These are phyloP conservation scores for Botrytis cinerea DNA, from an alignment of 2,329 filamentous ascomycete species.

Conservation along the genomic window DNA sequence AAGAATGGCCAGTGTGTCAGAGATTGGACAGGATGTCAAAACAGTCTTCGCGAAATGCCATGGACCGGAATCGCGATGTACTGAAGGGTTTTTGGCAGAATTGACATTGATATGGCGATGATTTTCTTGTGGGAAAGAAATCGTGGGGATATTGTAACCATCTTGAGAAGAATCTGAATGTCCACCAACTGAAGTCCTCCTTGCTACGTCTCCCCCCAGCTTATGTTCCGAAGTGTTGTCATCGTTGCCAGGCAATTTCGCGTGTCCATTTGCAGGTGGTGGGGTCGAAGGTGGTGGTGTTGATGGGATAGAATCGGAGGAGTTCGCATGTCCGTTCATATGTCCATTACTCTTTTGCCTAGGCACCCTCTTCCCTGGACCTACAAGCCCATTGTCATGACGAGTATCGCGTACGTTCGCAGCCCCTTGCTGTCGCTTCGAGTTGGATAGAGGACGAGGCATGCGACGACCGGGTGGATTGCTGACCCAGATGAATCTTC, in stretches of 20 bases:
- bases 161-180: slow-evolving; percentile 59
- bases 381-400: slow-evolving; percentile 87
- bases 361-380: slow-evolving; percentile 64
- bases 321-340: slow-evolving; percentile 52
- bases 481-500: slow-evolving; percentile 42
- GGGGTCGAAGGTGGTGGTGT: slow-evolving; percentile 46
- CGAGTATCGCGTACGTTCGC: slow-evolving; percentile 69
- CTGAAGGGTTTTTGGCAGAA: slow-evolving; percentile 64
- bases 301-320: slow-evolving; percentile 39
- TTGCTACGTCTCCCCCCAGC: slow-evolving; percentile 45
- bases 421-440: slow-evolving; percentile 46
- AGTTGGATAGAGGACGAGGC: slow-evolving; percentile 40
- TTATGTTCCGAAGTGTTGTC: slow-evolving; percentile 37
- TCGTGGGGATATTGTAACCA: slow-evolving; percentile 44
- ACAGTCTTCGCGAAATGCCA: slow-evolving; percentile 82
- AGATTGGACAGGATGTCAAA: slow-evolving; percentile 83
- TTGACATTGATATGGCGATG: slow-evolving; percentile 72
- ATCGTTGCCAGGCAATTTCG: slow-evolving; percentile 32
- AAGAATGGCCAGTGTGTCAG: slow-evolving; percentile 94
- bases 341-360: slow-evolving; percentile 58
- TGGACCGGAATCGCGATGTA: slow-evolving; percentile 71
- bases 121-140: slow-evolving; percentile 48
- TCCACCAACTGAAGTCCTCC: slow-evolving; percentile 53
- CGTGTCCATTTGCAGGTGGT: slow-evolving; percentile 43
- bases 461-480: slow-evolving; percentile 37